Base-by-base conservation (phyloP, 2,329 filamentous ascomycete genomes). In the Claviceps cyperi region DNA sequence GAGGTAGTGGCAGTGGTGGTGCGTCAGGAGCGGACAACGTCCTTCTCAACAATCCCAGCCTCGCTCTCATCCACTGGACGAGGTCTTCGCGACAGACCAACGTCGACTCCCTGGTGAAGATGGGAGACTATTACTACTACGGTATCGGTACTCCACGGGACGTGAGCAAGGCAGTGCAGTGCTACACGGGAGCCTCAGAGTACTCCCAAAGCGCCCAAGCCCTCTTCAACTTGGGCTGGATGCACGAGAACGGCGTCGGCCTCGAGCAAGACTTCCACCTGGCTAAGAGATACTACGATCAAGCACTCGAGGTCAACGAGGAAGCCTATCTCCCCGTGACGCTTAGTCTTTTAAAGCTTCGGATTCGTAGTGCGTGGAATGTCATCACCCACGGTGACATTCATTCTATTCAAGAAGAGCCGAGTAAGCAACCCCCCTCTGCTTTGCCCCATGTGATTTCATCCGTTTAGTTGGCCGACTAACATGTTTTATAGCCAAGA, bases 201-300 rank as follows among this genome's bases (percentile, higher is more conserved):
- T 89, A 86, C 52, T 82, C 91, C 57, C 84, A 89, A 61, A 94
- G 88, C 58, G 92, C 91, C 2, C 94, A 98, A 67, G 92, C 94
- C 14, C 80, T 96, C 51, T 98, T 89, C 78, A 97, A 98, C 60
- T 73, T 98, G 14, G 94, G 92, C 5, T 98, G 92, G 92, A 97
- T 98, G 91, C 89, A 98, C 61, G 92, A 98, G 67, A 96, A 97
- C 60, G 92, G 92, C 7, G 75, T 97, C 47, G 88, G 90, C 2
- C 78, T 97, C 19, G 84, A 86, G 50, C 92, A 98, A 63, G 92
- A 98, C 62, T 98, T 94, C 64, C 92, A 98, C 62, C 80, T 98
- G 51, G 92, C 94, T 2, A 98, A 98, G 68, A 76, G 92, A 49
- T 95, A 90, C 67, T 98, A 98, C 62, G 92, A 98, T 59, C 77